Evolutionary conservation across 2,329 filamentous ascomycete species (phyloP).

Genomic region (Phyllosticta citrichinensis): DNA sequence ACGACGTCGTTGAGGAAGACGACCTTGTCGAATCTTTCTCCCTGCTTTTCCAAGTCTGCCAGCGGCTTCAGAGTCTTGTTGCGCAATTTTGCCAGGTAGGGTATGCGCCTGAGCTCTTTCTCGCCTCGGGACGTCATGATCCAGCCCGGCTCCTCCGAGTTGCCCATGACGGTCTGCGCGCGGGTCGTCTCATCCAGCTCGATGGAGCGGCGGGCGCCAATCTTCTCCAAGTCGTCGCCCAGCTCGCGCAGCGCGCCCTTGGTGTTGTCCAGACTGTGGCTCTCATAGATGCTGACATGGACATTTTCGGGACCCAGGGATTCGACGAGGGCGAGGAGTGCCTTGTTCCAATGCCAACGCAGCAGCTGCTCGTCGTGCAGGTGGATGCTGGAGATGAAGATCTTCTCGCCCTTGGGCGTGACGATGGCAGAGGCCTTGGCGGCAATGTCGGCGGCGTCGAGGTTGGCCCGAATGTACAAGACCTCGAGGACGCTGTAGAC

Average conservation of each 20-base stretch:
- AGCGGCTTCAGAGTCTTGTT: conserved; percentile 56
- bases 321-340: conserved; percentile 47
- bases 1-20: conserved; percentile 56
- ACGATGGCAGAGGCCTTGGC: neutral
- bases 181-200: conserved; percentile 51
- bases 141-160: conserved; percentile 49
- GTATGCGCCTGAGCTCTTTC: conserved; percentile 54
- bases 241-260: conserved; percentile 51
- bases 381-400: conserved; percentile 61
- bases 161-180: conserved; percentile 26
- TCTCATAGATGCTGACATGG: conserved; percentile 58
- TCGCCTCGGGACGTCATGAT: conserved; percentile 44
- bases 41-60: conserved; percentile 39
- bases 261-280: conserved; percentile 58
- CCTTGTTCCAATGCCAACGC: conserved; percentile 51
- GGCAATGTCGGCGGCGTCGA: neutral
- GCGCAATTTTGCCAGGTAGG: conserved; percentile 54
- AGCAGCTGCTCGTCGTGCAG: conserved; percentile 57
- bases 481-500: conserved; percentile 5
- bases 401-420: conserved; percentile 15
- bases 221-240: conserved; percentile 41
- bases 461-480: neutral
- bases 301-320: conserved; percentile 54
- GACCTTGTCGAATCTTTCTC: conserved; percentile 46
- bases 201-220: conserved; percentile 47